A percentile compares a stretch with the other conserved stretches of the same genome.
Conservation (phyloP, 352 stramenopile genomes). For the Pythium diclinum region DNA sequence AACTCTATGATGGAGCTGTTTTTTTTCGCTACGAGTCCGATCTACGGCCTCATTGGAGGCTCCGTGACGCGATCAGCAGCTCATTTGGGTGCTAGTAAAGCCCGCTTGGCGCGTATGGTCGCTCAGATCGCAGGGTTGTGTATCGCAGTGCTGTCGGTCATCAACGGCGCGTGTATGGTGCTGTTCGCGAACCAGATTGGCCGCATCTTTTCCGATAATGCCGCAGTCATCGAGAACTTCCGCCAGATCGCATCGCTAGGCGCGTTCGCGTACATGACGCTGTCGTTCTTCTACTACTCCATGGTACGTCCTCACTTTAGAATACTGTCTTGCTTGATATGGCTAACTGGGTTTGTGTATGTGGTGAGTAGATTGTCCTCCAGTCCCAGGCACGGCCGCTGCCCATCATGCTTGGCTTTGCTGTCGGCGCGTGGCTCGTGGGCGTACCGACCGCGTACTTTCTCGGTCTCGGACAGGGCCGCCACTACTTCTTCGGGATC, state of each 20-base stretch:
- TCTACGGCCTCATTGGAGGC: conserved; percentile 66
- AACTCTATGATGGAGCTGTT: conserved; percentile 87
- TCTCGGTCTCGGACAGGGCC: conserved; percentile 42
- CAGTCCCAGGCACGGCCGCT: conserved; percentile 55
- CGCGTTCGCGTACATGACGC: conserved; percentile 57
- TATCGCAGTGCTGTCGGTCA: conserved; percentile 38
- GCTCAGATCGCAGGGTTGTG: conserved; percentile 51
- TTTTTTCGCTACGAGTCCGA: conserved; percentile 83
- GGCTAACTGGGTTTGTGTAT: neutral
- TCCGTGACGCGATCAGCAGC: conserved; percentile 62
- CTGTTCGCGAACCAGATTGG: conserved; percentile 45
- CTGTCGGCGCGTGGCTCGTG: conserved; percentile 65
- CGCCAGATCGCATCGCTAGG: conserved; percentile 55
- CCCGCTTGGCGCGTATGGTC: conserved; percentile 39
- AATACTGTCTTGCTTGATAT: neutral
- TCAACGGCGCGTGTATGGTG: conserved; percentile 51
- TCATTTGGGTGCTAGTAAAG: conserved; percentile 55
- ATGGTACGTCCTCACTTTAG: conserved; percentile 32
- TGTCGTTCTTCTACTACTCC: conserved; percentile 82
- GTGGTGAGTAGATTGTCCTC: conserved; percentile 46
- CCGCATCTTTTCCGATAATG: conserved; percentile 67
- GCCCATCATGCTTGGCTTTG: conserved; percentile 58
- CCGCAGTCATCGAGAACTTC: conserved; percentile 60
- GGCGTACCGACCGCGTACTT: conserved; percentile 71
- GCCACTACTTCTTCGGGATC: conserved; percentile 52